These are phyloP conservation scores for Nicotiana rustica DNA, from an alignment of 305 asterid genomes.

Conservation along the genomic window DNA sequence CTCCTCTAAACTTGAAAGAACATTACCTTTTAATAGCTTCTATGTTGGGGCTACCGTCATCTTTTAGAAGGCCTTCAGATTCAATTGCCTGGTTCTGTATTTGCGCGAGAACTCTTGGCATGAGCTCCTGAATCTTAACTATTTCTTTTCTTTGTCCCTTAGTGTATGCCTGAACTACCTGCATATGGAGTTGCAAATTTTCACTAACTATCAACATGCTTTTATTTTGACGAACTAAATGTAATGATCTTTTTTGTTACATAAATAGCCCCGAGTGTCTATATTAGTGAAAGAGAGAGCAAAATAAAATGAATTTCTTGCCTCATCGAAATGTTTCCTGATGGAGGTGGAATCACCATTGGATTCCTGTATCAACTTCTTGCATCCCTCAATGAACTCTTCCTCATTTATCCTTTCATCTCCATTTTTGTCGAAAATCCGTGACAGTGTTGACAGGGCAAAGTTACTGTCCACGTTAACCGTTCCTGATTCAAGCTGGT, in stretches of 20 bases:
- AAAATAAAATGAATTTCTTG: conserved; percentile 32
- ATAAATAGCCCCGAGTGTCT: background rate
- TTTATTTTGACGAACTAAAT: background rate
- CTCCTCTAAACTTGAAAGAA: too few species aligned
- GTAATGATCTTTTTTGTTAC: background rate
- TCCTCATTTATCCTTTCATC: conserved; percentile 47
- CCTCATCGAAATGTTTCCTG: conserved; percentile 52
- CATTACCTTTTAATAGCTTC: conserved; percentile 36
- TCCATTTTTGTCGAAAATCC: conserved; percentile 45
- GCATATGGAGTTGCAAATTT: conserved; percentile 30
- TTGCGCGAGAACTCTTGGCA: conserved; percentile 53
- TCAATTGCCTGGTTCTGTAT: conserved; percentile 49
- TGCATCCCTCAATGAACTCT: conserved; percentile 59
- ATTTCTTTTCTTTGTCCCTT: background rate
- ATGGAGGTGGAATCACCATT: conserved; percentile 38
- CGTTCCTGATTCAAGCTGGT: conserved; percentile 47
- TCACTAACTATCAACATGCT: background rate
- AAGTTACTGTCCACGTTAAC: conserved; percentile 41
- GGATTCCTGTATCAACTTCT: conserved; percentile 51
- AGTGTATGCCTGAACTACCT: conserved; percentile 37
- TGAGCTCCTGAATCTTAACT: conserved; percentile 29
- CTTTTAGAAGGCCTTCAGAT: conserved; percentile 51
- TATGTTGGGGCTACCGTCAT: conserved; percentile 62
- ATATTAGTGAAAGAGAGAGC: background rate
- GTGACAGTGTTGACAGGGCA: conserved; percentile 52